phyloP scores from a whole-genome alignment of 805 yeast species.

The Lachancea mirantina region DNA sequence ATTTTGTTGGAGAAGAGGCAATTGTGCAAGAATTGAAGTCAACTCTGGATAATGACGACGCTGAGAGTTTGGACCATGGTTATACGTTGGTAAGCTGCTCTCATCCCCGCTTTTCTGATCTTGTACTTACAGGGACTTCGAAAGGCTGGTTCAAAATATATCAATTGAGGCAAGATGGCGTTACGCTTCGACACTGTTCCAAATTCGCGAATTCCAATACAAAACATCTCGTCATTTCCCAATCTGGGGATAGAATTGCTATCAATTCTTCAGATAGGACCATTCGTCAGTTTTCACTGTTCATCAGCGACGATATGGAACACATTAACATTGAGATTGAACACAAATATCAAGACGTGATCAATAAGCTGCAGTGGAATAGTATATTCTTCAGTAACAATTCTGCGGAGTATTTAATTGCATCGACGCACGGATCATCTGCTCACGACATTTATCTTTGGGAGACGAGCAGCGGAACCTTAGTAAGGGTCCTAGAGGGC shows the following conservation, averaged over 20 bases:
- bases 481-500: slow-evolving; percentile 84
- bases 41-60: slow-evolving; percentile 26
- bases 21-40: neutral
- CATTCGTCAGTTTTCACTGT: slow-evolving; percentile 46
- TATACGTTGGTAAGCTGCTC: slow-evolving; percentile 25
- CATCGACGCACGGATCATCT: slow-evolving; percentile 73
- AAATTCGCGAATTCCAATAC: slow-evolving; percentile 65
- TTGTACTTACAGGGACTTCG: slow-evolving; percentile 68
- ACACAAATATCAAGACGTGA: slow-evolving; percentile 84
- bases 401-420: slow-evolving; percentile 76
- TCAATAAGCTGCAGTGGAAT: slow-evolving; percentile 85
- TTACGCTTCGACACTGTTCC: slow-evolving; percentile 37
- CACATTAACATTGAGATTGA: slow-evolving; percentile 54
- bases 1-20: slow-evolving; percentile 11
- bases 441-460: slow-evolving; percentile 86
- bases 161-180: slow-evolving; percentile 12
- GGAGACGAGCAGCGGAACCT: slow-evolving; percentile 86
- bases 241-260: slow-evolving; percentile 54
- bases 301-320: slow-evolving; percentile 4
- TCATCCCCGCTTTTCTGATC: slow-evolving; percentile 31
- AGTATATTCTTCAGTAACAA: slow-evolving; percentile 64
- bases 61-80: slow-evolving; percentile 21
- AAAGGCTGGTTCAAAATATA: slow-evolving; percentile 67
- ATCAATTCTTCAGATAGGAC: slow-evolving; percentile 74
- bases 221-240: slow-evolving; percentile 56